These are phyloP conservation scores for Tetrahymena borealis DNA, from an alignment of 73 alveolate genomes.

Conservation along the genomic window DNA sequence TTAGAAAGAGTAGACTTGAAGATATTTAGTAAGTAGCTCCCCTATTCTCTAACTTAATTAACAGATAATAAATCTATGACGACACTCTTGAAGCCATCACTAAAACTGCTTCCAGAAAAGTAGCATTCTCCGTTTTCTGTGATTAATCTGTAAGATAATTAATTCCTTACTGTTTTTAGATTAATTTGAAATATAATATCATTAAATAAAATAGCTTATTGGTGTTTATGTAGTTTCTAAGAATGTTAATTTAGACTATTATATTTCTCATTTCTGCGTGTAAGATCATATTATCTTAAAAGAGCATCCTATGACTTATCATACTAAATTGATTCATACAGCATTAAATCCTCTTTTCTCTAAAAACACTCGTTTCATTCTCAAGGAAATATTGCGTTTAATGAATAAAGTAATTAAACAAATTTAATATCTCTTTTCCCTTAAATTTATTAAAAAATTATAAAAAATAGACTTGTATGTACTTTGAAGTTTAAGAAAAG, in stretches of 20 bases:
- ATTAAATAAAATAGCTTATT: conserved; percentile 4
- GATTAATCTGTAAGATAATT: not conserved
- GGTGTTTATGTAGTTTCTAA: conserved; percentile 85
- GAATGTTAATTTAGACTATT: conserved; percentile 88
- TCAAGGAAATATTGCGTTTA: conserved; percentile 88
- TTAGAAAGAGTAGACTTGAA: conserved; percentile 9
- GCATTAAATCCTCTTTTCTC: conserved; percentile 85
- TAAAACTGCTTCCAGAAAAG: not conserved
- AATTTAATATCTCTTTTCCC: not conserved
- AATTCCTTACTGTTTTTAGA: not conserved
- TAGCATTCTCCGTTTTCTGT: not conserved
- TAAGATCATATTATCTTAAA: conserved; percentile 83
- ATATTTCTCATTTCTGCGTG: conserved; percentile 88
- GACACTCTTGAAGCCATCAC: not conserved
- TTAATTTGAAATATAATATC: not conserved
- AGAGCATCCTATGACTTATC: conserved; percentile 89
- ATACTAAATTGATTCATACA: conserved; percentile 83
- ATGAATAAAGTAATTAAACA: conserved; percentile 57
- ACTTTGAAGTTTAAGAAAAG: conserved; percentile 85
- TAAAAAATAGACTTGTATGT: conserved; percentile 60
- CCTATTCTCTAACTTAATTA: not conserved
- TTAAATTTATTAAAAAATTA: not conserved
- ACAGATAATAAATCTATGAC: not conserved
- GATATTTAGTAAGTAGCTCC: not conserved
- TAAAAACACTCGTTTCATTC: conserved; percentile 77